A percentile compares a stretch with the other conserved stretches of the same genome.
These are phyloP conservation scores for Helianthus tuberosus DNA, from an alignment of 129 eudicot species.

Conservation along the genomic window DNA sequence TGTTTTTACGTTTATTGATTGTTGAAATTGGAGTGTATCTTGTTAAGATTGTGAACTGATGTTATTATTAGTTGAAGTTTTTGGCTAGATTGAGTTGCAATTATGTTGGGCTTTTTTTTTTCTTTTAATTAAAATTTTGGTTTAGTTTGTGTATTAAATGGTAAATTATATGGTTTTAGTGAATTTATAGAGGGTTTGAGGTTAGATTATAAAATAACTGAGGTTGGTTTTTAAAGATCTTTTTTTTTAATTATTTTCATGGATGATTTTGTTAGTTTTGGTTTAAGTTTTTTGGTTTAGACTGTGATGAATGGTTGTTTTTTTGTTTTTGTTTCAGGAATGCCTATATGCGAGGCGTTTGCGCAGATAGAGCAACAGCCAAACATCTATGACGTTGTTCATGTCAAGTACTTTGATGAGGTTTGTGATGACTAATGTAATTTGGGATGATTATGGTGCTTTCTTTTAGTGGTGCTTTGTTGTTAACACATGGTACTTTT, in stretches of 20 bases:
- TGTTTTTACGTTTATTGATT: not conserved
- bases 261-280: not conserved
- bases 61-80: not conserved
- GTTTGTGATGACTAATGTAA: conserved; percentile 36
- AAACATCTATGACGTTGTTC: conserved; percentile 87
- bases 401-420: conserved; percentile 94
- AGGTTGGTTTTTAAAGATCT: conserved; percentile 12
- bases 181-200: not conserved
- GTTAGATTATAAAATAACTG: not conserved
- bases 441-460: not conserved
- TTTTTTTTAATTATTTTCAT: no score
- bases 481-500: conserved; percentile 4
- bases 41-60: conserved; percentile 1
- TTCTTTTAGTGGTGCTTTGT: not conserved
- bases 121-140: not conserved
- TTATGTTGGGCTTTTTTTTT: conserved; percentile 16
- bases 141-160: conserved; percentile 19
- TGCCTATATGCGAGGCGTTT: conserved; percentile 97
- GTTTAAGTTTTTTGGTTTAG: no score
- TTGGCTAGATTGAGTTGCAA: not conserved
- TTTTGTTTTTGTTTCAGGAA: conserved; percentile 68
- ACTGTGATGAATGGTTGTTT: not conserved
- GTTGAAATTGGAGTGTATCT: conserved; percentile 2
- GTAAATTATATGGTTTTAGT: not conserved
- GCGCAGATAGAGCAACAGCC: conserved; percentile 95